Evolutionary conservation across 1,284 basidiomycete species (phyloP).

Genomic region (Apiotrichum montevideense): DNA sequence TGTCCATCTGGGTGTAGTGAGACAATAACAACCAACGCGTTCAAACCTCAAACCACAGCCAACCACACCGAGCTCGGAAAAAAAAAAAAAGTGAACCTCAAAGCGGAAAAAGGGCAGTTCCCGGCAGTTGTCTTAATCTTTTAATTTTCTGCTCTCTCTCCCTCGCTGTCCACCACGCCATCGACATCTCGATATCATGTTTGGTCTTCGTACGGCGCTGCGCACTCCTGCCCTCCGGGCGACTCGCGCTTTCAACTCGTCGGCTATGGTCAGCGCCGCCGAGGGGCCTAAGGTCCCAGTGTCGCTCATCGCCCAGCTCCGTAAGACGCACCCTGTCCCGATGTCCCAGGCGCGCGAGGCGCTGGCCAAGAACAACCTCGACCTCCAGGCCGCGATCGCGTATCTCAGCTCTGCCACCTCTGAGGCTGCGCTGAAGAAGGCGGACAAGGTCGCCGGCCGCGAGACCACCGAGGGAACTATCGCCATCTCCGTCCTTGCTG

Average conservation of each 20-base stretch:
- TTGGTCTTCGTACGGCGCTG: constrained; percentile 13
- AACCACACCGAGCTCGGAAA: neutral
- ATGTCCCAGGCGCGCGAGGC: constrained; percentile 86
- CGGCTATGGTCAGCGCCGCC: constrained; percentile 9
- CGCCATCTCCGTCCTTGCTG: constrained; percentile 63
- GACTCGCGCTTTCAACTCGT: constrained; percentile 16
- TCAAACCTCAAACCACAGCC: too few relatives aligned
- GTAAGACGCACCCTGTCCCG: constrained; percentile 68
- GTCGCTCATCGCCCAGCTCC: constrained; percentile 76
- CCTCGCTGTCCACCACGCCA: neutral
- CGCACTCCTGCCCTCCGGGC: neutral
- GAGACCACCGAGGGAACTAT: constrained; percentile 72
- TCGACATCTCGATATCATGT: constrained; percentile 1
- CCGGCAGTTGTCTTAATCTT: too few relatives aligned
- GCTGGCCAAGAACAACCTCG: constrained; percentile 65
- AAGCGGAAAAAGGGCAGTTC: too few relatives aligned
- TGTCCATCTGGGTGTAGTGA: too few relatives aligned
- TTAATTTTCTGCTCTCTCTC: neutral
- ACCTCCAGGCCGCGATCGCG: constrained; percentile 64
- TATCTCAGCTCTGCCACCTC: constrained; percentile 74
- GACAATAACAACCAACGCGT: too few relatives aligned
- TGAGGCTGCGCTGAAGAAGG: constrained; percentile 50
- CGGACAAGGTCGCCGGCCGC: constrained; percentile 72
- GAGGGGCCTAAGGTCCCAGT: constrained; percentile 49
- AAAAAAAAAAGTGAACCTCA: neutral